A percentile compares a stretch with the other conserved stretches of the same genome.
These are phyloP conservation scores for Phialemoniopsis sp. DNA, from an alignment of 2,329 filamentous ascomycete species.

Conservation along the genomic window DNA sequence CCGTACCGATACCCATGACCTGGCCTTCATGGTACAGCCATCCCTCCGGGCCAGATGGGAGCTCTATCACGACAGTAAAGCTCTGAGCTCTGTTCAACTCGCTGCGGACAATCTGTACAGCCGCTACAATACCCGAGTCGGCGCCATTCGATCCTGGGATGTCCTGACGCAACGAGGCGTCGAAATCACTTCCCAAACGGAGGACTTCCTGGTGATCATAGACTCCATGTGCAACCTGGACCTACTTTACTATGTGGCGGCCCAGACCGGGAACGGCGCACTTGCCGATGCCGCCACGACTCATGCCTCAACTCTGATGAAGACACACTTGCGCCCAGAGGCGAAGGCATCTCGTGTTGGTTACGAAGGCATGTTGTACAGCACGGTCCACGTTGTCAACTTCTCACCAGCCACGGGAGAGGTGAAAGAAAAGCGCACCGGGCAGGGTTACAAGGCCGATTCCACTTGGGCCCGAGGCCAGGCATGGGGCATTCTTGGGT, in stretches of 20 bases:
- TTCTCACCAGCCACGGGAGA: constrained; percentile 36
- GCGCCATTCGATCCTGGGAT: constrained; percentile 48
- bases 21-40: constrained; percentile 50
- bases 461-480: constrained; percentile 50
- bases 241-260: constrained; percentile 27
- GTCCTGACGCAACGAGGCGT: constrained; percentile 22
- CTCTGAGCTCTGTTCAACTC: constrained; percentile 31
- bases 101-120: constrained; percentile 37
- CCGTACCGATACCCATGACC: constrained; percentile 47
- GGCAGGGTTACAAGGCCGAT: constrained; percentile 38
- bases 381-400: constrained; percentile 44
- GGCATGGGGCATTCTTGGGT: constrained; percentile 47
- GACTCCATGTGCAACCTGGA: constrained; percentile 36
- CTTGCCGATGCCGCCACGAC: constrained; percentile 21
- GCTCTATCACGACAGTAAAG: constrained; percentile 30
- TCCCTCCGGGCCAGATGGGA: constrained; percentile 44
- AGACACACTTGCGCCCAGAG: constrained; percentile 34
- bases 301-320: constrained; percentile 35
- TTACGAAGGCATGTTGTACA: constrained; percentile 18
- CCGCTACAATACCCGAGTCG: constrained; percentile 34
- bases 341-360: not conserved
- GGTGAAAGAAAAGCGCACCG: constrained; percentile 39
- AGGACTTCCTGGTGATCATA: constrained; percentile 36
- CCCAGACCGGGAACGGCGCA: constrained; percentile 18
- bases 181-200: constrained; percentile 19